These are phyloP conservation scores for Bruguiera sexangula DNA, from an alignment of 345 rosid genomes.

Conservation along the genomic window DNA sequence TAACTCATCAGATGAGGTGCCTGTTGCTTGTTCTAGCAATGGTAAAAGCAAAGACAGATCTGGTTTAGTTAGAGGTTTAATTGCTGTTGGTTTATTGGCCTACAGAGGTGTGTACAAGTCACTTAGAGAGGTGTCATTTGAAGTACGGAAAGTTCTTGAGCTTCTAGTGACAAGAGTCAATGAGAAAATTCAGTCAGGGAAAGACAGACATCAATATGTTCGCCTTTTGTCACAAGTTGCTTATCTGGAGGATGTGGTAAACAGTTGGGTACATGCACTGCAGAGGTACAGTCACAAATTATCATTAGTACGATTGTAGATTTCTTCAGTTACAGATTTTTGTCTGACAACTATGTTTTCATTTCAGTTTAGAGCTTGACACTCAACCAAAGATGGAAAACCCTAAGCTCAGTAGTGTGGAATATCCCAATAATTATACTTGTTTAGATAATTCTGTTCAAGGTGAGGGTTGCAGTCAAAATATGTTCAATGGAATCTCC, in stretches of 20 bases:
- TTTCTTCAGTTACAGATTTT: constrained; percentile 10
- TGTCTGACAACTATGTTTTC: not conserved
- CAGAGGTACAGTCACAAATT: constrained; percentile 52
- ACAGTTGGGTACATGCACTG: constrained; percentile 79
- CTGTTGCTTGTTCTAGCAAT: constrained; percentile 45
- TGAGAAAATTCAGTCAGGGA: constrained; percentile 72
- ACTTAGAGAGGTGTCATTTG: constrained; percentile 69
- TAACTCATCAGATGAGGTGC: constrained; percentile 40
- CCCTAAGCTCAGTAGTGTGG: constrained; percentile 34
- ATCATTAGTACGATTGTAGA: constrained; percentile 10
- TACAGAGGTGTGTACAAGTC: constrained; percentile 73
- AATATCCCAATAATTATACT: constrained; percentile 19
- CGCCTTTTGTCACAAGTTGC: constrained; percentile 91
- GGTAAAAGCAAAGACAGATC: constrained; percentile 56
- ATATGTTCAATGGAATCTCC: constrained; percentile 21
- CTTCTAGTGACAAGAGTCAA: constrained; percentile 70
- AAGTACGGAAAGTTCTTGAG: constrained; percentile 86
- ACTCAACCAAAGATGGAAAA: constrained; percentile 35
- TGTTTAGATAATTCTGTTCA: constrained; percentile 23
- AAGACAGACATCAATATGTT: constrained; percentile 66
- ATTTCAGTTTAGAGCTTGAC: constrained; percentile 66
- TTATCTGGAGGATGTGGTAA: constrained; percentile 84
- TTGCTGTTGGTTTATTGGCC: constrained; percentile 84
- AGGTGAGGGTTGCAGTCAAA: constrained; percentile 31
- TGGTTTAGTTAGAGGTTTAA: constrained; percentile 72